Base-by-base conservation (phyloP, 305 asterid species). In the Rubia tinctorum region DNA sequence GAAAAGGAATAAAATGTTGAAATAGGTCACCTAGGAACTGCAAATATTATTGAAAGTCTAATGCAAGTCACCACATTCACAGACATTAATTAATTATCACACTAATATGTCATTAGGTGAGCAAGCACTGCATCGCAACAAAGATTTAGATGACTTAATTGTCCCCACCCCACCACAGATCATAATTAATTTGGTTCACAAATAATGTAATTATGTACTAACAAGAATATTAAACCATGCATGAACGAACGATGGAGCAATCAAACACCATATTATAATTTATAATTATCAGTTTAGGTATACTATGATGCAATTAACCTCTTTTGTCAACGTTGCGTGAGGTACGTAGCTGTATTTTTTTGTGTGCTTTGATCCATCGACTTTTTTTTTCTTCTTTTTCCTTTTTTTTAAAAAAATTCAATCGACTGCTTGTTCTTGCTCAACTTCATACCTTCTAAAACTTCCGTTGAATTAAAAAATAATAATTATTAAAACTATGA, bases 31-130 rank as follows among this genome's bases (percentile, higher is more conserved):
- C n/a, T n/a, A n/a, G n/a, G n/a, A n/a, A n/a, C n/a, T n/a, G n/a
- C n/a, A n/a, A n/a, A n/a, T n/a, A n/a, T n/a, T n/a, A n/a, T n/a
- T n/a, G n/a, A n/a, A n/a, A n/a, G n/a, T n/a, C n/a, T n/a, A n/a
- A n/a, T n/a, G n/a, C n/a, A n/a, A n/a, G n/a, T n/a, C n/a, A n/a
- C n/a, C n/a, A n/a, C n/a, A n/a, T n/a, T n/a, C n/a, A n/a, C n/a
- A n/a, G n/a, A n/a, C n/a, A n/a, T n/a, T n/a, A n/a, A n/a, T n/a
- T n/a, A n/a, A n/a, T n/a, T n/a, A n/a, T n/a, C n/a, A n/a, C n/a
- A n/a, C n/a, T n/a, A n/a, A n/a, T n/a, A n/a, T n/a, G n/a, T n/a
- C 76, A 76, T 76, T 76, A 73, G 83, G 83, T 73, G 83, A 75
- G 73, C 73, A 53, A 68, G 73, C 80, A 80, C 45, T 11, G n/a